These are phyloP conservation scores for Mucor circinelloides DNA, from an alignment of 371 early-diverging fungal genomes.

Conservation along the genomic window DNA sequence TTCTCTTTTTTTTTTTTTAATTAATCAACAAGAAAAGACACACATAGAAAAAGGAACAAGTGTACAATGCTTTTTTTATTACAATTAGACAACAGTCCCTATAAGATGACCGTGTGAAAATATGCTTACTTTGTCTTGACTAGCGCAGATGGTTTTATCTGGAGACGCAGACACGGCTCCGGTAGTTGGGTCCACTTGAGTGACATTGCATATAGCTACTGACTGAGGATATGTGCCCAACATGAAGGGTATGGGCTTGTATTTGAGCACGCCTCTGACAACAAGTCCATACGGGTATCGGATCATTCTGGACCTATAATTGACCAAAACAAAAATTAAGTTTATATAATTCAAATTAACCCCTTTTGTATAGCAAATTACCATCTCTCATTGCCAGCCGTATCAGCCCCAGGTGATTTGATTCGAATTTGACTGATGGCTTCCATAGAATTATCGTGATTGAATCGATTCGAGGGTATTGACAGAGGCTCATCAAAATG, in stretches of 20 bases:
- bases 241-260: constrained; percentile 43
- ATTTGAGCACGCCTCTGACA: constrained; percentile 65
- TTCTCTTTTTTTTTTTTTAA: neutral
- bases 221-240: constrained; percentile 32
- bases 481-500: constrained; percentile 62
- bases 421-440: constrained; percentile 62
- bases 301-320: constrained; percentile 56
- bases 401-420: constrained; percentile 66
- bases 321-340: neutral
- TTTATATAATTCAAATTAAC: neutral
- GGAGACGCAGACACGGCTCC: constrained; percentile 36
- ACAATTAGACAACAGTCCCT: neutral
- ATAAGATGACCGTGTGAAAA: constrained; percentile 10
- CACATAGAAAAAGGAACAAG: neutral
- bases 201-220: constrained; percentile 45
- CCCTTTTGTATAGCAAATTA: neutral
- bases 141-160: constrained; percentile 37
- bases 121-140: neutral
- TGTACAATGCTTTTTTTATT: neutral
- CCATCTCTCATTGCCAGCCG: constrained; percentile 54
- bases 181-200: constrained; percentile 43
- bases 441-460: neutral
- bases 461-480: constrained; percentile 41
- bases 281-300: constrained; percentile 67
- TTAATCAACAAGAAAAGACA: constrained; percentile 3